These are phyloP conservation scores for Nemania diffusa DNA, from an alignment of 2,329 filamentous ascomycete genomes.

Conservation along the genomic window DNA sequence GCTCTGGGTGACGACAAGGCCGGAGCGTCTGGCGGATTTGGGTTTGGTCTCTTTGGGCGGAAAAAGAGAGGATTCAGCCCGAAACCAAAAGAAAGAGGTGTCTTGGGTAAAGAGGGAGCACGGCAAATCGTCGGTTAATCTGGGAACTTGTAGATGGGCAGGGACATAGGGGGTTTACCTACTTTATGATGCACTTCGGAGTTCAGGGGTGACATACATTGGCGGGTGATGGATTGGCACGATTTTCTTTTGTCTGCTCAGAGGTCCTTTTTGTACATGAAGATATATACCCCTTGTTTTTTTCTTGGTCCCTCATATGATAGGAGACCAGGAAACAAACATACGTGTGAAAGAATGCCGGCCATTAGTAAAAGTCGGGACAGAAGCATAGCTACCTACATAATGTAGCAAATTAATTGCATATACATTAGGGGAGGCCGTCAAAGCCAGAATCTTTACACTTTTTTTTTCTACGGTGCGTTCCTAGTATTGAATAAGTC, in stretches of 20 bases:
- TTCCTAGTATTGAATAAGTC: too few relatives aligned
- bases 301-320: conserved; percentile 25
- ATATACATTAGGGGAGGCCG: too few relatives aligned
- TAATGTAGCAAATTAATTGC: too few relatives aligned
- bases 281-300: conserved; percentile 38
- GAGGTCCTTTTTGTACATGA: conserved; percentile 34
- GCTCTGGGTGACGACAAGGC: conserved; percentile 62
- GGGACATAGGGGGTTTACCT: conserved; percentile 26
- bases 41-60: conserved; percentile 88
- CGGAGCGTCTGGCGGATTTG: conserved; percentile 70
- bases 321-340: background rate
- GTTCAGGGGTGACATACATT: conserved; percentile 38
- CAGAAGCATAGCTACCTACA: too few relatives aligned
- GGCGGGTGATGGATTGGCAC: conserved; percentile 27
- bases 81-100: conserved; percentile 92
- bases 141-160: conserved; percentile 10
- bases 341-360: too few relatives aligned
- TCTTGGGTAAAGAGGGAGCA: conserved; percentile 94
- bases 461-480: too few relatives aligned
- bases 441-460: too few relatives aligned
- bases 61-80: conserved; percentile 95
- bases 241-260: conserved; percentile 29
- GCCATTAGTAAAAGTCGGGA: too few relatives aligned
- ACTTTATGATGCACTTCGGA: conserved; percentile 38
- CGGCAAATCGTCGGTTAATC: conserved; percentile 78